Evolutionary conservation across 441 rosid genomes (phyloP), one percentile per base, ranked within the genome.

Genomic region (California macrophylla): DNA sequence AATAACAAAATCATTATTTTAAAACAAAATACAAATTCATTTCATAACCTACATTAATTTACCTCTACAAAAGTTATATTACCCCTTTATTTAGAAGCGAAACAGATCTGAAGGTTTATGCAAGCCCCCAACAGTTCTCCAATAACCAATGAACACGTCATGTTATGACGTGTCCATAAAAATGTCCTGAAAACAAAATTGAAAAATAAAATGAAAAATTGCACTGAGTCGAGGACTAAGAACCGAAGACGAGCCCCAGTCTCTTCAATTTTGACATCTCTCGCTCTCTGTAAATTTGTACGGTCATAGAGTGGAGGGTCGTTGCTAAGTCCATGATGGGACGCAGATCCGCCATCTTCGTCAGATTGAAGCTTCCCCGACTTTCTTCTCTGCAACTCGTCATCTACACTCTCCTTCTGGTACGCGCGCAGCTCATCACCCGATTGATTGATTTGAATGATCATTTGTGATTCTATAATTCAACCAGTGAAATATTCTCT

Each of bases 281-380:
- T 61, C 16, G 16, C 32, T 18, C 65, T 25, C 32, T 25, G 65
- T 25, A 26, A 61, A 60, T 61, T 34, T 26, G 65, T 61, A 25
- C 65, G 34, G 34, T 20, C 20, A 12, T 25, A 61, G 65, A 61
- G 32, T 12, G 16, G 6, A 25, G 65, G 65, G 65, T 61, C 65
- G 65, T 13, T 25, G 65, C 65, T 20, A 60, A 61, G 65, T 61
- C 65, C 65, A 61, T 12, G 34, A 61, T 61, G 65, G 34, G 65
- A 25, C 65, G 32, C 65, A 26, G 65, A 61, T 61, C 65, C 3
- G 65, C 18, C 65, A 12, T 61, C 65, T 61, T 26, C 18, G 8
- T 26, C 65, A 61, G 65, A 15, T 61, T 15, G 34, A 61, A 24
- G 65, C 65, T 61, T 61, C 65, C 65, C n/a, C 64, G 30, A 12